These are phyloP conservation scores for Coemansia sp. DNA, from an alignment of 192 early-diverging fungal species.

Conservation along the genomic window DNA sequence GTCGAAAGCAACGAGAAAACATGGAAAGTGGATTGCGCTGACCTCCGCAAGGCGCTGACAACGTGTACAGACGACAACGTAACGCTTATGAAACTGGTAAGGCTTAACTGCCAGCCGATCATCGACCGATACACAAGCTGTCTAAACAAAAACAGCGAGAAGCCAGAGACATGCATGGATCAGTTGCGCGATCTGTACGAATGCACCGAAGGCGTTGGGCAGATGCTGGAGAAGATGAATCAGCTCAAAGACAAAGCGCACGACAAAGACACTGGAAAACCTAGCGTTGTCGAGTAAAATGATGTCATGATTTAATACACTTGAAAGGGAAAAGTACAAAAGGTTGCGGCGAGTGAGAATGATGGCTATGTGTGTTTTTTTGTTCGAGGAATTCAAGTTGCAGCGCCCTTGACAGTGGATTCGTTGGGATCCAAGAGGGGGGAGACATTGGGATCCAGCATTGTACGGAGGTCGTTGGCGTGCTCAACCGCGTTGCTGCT, in stretches of 20 bases:
- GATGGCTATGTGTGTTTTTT: background rate
- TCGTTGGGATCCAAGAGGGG: background rate
- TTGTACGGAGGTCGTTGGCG: slow-evolving; percentile 29
- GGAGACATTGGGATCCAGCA: slow-evolving; percentile 31
- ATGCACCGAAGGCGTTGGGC: slow-evolving; percentile 52
- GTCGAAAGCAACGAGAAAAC: slow-evolving; percentile 43
- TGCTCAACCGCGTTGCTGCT: slow-evolving; percentile 37
- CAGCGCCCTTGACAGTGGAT: slow-evolving; percentile 4
- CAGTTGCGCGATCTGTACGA: slow-evolving; percentile 48
- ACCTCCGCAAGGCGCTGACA: slow-evolving; percentile 42
- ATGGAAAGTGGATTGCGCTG: slow-evolving; percentile 44
- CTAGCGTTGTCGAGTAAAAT: slow-evolving; percentile 2
- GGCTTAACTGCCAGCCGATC: slow-evolving; percentile 49
- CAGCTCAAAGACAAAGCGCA: slow-evolving; percentile 34
- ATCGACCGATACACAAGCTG: slow-evolving; percentile 51
- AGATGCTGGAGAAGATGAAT: slow-evolving; percentile 52
- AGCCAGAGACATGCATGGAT: slow-evolving; percentile 44
- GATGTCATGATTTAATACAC: background rate
- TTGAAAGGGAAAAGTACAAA: background rate
- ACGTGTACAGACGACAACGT: slow-evolving; percentile 55
- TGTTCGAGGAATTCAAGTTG: background rate
- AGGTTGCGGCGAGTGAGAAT: background rate
- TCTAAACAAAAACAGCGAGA: slow-evolving; percentile 28
- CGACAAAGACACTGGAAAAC: background rate
- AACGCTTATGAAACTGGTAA: slow-evolving; percentile 53